These are phyloP conservation scores for Cymodocea nodosa DNA, from an alignment of 116 monocot genomes.

Conservation along the genomic window DNA sequence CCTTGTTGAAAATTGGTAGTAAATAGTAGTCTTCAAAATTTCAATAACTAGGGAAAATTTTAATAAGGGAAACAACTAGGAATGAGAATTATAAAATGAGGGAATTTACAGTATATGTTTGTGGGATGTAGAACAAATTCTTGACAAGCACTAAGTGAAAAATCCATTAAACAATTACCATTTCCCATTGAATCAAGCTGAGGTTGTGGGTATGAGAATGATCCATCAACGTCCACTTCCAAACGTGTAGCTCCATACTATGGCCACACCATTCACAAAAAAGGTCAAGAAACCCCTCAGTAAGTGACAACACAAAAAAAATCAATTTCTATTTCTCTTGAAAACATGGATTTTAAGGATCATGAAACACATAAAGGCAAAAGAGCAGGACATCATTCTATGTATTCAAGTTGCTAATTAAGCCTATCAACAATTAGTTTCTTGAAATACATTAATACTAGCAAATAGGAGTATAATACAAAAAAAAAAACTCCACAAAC, in stretches of 20 bases:
- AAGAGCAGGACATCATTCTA: too few species aligned
- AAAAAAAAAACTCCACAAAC: too few species aligned
- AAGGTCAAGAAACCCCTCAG: not conserved
- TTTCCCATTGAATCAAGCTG: slow-evolving; percentile 28
- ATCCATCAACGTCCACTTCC: slow-evolving; percentile 81
- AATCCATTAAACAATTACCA: slow-evolving; percentile 26
- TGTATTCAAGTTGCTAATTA: too few species aligned
- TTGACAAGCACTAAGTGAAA: not conserved
- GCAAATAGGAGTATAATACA: too few species aligned
- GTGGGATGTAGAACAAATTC: not conserved
- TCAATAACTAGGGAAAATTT: not conserved
- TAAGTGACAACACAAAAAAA: not conserved
- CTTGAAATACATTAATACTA: too few species aligned
- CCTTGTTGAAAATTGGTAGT: slow-evolving; percentile 7
- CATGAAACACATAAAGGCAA: too few species aligned
- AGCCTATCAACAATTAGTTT: too few species aligned
- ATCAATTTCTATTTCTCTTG: too few species aligned
- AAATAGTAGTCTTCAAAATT: not conserved
- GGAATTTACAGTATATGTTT: not conserved
- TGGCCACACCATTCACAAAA: not conserved
- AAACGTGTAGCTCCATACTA: slow-evolving; percentile 76
- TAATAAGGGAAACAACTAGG: not conserved
- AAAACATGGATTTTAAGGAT: too few species aligned
- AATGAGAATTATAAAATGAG: not conserved
- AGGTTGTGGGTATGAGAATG: slow-evolving; percentile 55